A percentile compares a stretch with the other conserved stretches of the same genome.
phyloP scores from a whole-genome alignment of 176 grass and related monocot species.

The Pontederia paniculata region DNA sequence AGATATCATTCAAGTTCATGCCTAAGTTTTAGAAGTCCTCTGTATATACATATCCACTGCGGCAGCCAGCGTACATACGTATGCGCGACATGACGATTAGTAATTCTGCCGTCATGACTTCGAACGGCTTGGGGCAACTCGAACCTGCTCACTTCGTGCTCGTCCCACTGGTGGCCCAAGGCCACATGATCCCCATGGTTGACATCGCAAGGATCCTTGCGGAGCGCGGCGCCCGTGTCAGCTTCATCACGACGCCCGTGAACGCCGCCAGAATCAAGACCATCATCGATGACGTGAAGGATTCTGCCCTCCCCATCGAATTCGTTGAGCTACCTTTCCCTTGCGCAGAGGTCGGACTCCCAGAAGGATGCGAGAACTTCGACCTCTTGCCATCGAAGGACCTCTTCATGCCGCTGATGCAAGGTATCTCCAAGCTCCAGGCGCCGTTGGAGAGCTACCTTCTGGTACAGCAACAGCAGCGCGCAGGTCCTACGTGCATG shows the following conservation, averaged over 20 bases:
- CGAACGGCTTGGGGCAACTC: too few relatives aligned
- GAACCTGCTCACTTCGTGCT: constrained; percentile 48
- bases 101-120: too few relatives aligned
- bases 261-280: constrained; percentile 31
- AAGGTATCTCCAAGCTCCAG: neutral
- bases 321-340: neutral
- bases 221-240: constrained; percentile 19
- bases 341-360: neutral
- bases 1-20: too few relatives aligned
- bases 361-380: neutral
- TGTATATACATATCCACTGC: too few relatives aligned
- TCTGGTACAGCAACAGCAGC: too few relatives aligned
- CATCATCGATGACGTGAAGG: constrained; percentile 19
- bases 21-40: too few relatives aligned
- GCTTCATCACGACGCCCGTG: constrained; percentile 30
- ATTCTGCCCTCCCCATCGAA: neutral
- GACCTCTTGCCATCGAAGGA: neutral
- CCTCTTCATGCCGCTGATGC: constrained; percentile 8
- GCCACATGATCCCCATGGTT: constrained; percentile 44
- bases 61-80: too few relatives aligned
- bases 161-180: constrained; percentile 47
- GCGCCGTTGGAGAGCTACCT: neutral
- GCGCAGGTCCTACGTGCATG: neutral
- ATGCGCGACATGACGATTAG: too few relatives aligned
- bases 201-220: constrained; percentile 48